Evolutionary conservation across 2,329 filamentous ascomycete genomes (phyloP).

Genomic region (Claviceps spartinae): DNA sequence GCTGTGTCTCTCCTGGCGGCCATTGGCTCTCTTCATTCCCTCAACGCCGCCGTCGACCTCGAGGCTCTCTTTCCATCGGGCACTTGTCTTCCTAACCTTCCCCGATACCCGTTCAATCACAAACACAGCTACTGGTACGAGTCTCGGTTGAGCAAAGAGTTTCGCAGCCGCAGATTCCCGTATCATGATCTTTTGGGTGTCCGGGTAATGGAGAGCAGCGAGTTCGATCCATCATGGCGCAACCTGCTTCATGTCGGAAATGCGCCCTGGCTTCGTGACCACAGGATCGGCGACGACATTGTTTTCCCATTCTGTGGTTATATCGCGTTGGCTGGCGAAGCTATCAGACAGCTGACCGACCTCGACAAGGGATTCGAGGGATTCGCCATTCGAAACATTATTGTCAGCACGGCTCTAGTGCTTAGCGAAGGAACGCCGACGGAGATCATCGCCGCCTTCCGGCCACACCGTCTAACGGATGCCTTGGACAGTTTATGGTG

Average conservation of each 20-base stretch:
- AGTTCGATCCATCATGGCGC: constrained; percentile 9
- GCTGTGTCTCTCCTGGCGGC: constrained; percentile 4
- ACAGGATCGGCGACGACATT: constrained; percentile 27
- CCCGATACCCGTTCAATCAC: constrained; percentile 10
- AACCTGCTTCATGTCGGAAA: constrained; percentile 11
- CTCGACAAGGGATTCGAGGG: constrained; percentile 10
- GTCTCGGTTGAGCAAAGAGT: constrained; percentile 2
- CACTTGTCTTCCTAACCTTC: constrained; percentile 4
- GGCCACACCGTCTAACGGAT: constrained; percentile 13
- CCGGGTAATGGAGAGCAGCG: constrained; percentile 6
- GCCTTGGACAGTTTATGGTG: constrained; percentile 15
- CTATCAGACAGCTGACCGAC: constrained; percentile 9
- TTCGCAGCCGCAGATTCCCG: constrained; percentile 1
- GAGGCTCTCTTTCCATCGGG: neutral
- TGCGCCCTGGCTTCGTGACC: constrained; percentile 29
- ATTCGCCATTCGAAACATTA: constrained; percentile 17
- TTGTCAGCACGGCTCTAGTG: constrained; percentile 18
- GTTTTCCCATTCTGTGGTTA: constrained; percentile 27
- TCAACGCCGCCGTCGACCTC: constrained; percentile 3
- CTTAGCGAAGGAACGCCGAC: constrained; percentile 14
- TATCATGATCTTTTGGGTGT: constrained; percentile 10
- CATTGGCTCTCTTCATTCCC: constrained; percentile 6
- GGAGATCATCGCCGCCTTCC: constrained; percentile 20
- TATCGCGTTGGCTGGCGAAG: constrained; percentile 18
- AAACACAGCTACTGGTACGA: constrained; percentile 7